Evolutionary conservation across 495 filamentous ascomycete genomes (phyloP).

Genomic region (Haplographium delicatum): DNA sequence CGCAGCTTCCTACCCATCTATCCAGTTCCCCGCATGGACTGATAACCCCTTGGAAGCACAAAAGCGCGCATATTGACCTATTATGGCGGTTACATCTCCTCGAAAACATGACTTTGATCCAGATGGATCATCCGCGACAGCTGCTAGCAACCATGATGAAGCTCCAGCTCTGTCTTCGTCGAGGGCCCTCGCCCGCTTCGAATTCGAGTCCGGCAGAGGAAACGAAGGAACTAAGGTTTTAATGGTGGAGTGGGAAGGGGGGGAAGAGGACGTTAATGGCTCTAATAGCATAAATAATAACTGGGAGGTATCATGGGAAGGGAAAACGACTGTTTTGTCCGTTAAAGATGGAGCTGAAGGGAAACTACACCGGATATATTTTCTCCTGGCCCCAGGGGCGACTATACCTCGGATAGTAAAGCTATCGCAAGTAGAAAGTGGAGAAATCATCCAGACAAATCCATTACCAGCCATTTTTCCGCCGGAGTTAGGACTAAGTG

Average conservation of each 20-base stretch:
- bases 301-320: slow-evolving; percentile 75
- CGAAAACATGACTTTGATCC: slow-evolving; percentile 21
- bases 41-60: slow-evolving; percentile 9
- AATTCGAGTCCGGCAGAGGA: slow-evolving; percentile 70
- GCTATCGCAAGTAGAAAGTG: slow-evolving; percentile 42
- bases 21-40: slow-evolving; percentile 21
- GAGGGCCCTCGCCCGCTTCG: slow-evolving; percentile 69
- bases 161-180: slow-evolving; percentile 32
- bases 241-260: slow-evolving; percentile 82
- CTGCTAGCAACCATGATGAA: slow-evolving; percentile 11
- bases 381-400: slow-evolving; percentile 61
- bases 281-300: slow-evolving; percentile 32
- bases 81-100: slow-evolving; percentile 24
- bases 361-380: slow-evolving; percentile 63
- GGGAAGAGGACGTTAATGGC: slow-evolving; percentile 63
- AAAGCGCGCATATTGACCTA: slow-evolving; percentile 15
- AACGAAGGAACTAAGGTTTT: slow-evolving; percentile 81
- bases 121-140: slow-evolving; percentile 9
- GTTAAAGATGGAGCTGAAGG: slow-evolving; percentile 51
- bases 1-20: slow-evolving; percentile 8
- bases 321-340: slow-evolving; percentile 61
- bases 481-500: slow-evolving; percentile 59
- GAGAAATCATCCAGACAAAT: slow-evolving; percentile 48
- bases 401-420: slow-evolving; percentile 62
- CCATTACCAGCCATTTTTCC: slow-evolving; percentile 79